Evolutionary conservation across 1,139 yeast genomes (phyloP).

Genomic region (Suhomyces atakaporum): DNA sequence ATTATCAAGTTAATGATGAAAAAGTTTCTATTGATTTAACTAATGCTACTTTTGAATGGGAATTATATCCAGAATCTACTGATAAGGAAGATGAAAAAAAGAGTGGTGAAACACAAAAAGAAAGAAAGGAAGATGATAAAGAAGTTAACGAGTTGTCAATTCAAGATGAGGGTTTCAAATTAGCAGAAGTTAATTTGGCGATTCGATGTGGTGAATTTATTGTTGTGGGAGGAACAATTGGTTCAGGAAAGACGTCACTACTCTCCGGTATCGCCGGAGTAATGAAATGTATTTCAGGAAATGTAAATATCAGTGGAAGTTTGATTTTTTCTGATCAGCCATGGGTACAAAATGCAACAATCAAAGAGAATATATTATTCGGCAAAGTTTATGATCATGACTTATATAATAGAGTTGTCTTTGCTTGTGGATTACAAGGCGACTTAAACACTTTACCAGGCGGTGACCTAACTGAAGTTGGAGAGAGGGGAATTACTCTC

Average conservation of each 20-base stretch:
- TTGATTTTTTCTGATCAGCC: constrained; percentile 53
- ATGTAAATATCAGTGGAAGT: constrained; percentile 46
- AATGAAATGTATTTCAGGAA: constrained; percentile 54
- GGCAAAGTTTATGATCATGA: constrained; percentile 74
- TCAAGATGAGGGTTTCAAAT: constrained; percentile 1
- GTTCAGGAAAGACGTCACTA: constrained; percentile 69
- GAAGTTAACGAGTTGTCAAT: neutral
- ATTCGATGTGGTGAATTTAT: constrained; percentile 60
- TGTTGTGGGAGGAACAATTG: constrained; percentile 67
- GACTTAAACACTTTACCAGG: constrained; percentile 58
- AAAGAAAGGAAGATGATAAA: neutral
- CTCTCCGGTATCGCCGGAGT: constrained; percentile 61
- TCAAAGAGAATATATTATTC: constrained; percentile 71
- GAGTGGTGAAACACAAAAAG: neutral
- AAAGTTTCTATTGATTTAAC: constrained; percentile 45
- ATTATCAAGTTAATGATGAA: constrained; percentile 7
- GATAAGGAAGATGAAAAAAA: constrained; percentile 11
- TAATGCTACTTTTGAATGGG: constrained; percentile 70
- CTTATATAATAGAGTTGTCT: constrained; percentile 62
- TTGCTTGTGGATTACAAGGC: constrained; percentile 69
- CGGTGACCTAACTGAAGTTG: constrained; percentile 26
- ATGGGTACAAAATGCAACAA: constrained; percentile 86
- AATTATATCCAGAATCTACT: constrained; percentile 26
- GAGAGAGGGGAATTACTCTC: constrained; percentile 27
- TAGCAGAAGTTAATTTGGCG: constrained; percentile 40